phyloP scores from a whole-genome alignment of 2,329 filamentous ascomycete genomes.

The Septoria petroselini region DNA sequence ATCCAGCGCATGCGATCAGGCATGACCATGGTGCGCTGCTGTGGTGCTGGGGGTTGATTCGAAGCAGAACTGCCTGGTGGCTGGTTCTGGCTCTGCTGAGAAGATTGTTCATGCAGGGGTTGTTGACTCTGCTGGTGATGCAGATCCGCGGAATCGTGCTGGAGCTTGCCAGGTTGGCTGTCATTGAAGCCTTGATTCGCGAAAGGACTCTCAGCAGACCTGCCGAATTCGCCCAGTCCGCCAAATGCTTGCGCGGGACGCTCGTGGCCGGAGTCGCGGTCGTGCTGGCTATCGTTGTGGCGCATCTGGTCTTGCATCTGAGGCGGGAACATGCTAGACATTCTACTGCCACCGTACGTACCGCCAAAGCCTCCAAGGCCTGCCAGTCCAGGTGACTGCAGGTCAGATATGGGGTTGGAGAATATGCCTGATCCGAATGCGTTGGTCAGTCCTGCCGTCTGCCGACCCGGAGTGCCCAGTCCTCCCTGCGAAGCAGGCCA shows the following conservation, averaged over 20 bases:
- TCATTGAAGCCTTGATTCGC: slow-evolving; percentile 27
- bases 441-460: slow-evolving; percentile 50
- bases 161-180: slow-evolving; percentile 18
- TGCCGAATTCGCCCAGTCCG: slow-evolving; percentile 27
- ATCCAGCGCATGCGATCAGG: slow-evolving; percentile 98
- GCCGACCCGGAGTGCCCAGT: slow-evolving; percentile 69
- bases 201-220: slow-evolving; percentile 59
- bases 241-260: slow-evolving; percentile 33
- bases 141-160: slow-evolving; percentile 21
- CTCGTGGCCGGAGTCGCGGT: slow-evolving; percentile 47
- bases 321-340: slow-evolving; percentile 75
- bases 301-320: slow-evolving; percentile 93
- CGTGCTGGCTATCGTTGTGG: slow-evolving; percentile 48
- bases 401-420: slow-evolving; percentile 72
- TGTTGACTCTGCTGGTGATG: slow-evolving; percentile 23
- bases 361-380: slow-evolving; percentile 66
- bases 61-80: slow-evolving; percentile 53
- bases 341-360: slow-evolving; percentile 47
- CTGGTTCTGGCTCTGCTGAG: slow-evolving; percentile 25
- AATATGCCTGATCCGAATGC: slow-evolving; percentile 58
- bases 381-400: slow-evolving; percentile 70
- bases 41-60: slow-evolving; percentile 64
- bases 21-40: slow-evolving; percentile 94
- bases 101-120: slow-evolving; percentile 19
- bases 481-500: slow-evolving; percentile 63